Conservation (phyloP, 345 rosid species). For the Brassica cretica region DNA sequence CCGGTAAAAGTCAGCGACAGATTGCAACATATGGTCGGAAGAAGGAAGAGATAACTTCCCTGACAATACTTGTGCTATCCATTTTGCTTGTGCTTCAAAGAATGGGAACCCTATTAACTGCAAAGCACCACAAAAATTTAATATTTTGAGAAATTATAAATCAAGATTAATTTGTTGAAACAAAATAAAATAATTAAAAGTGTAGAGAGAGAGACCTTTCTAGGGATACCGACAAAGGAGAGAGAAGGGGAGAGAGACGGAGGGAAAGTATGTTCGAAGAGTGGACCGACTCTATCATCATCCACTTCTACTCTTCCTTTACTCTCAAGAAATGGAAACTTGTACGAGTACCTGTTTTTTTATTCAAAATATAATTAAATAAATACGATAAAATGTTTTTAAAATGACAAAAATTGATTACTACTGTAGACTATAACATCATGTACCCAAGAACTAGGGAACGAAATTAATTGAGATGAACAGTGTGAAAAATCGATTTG, state of each 20-base stretch:
- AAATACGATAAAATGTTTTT: not conserved
- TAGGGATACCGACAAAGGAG: not conserved
- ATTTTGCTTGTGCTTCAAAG: conserved; percentile 92
- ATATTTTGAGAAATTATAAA: not conserved
- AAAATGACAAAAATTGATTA: not conserved
- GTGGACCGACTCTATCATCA: not conserved
- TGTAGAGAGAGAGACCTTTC: not conserved
- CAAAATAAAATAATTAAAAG: not conserved
- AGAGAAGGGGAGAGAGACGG: not conserved
- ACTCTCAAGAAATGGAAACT: conserved; percentile 1
- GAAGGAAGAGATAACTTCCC: conserved; percentile 77
- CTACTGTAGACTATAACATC: not conserved
- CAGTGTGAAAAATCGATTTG: not conserved
- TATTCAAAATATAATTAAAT: not conserved
- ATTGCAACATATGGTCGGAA: conserved; percentile 71
- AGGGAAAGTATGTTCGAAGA: not conserved
- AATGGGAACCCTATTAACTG: conserved; percentile 93
- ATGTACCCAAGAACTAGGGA: not conserved
- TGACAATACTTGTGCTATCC: conserved; percentile 78
- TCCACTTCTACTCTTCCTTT: not conserved
- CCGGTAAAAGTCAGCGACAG: conserved; percentile 60
- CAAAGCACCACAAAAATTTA: not conserved
- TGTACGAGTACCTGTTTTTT: not conserved
- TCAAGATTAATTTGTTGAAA: not conserved
- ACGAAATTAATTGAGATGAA: not conserved